Conservation (phyloP, 2,329 filamentous ascomycete genomes). For the Gliomastix tumulicola region DNA sequence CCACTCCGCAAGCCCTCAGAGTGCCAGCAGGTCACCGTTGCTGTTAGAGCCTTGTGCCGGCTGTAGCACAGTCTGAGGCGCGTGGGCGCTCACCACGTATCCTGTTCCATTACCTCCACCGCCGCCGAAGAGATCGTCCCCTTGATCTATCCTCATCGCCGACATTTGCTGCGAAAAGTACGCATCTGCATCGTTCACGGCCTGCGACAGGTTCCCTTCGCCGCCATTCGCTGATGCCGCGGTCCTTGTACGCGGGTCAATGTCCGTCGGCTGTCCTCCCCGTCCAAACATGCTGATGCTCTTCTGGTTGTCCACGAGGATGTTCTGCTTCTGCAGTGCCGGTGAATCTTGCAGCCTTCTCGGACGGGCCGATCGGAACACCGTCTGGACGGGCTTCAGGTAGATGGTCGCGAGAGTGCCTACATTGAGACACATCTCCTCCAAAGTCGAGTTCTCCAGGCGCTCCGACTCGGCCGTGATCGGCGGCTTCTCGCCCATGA, state of each 20-base stretch:
- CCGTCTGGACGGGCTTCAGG: conserved; percentile 93
- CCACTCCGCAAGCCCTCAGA: too few species aligned
- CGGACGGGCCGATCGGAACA: conserved; percentile 84
- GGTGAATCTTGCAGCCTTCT: conserved; percentile 75
- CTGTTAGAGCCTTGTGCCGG: conserved; percentile 55
- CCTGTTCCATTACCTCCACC: conserved; percentile 44
- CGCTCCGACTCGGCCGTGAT: conserved; percentile 96
- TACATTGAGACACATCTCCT: conserved; percentile 96
- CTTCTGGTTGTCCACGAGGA: conserved; percentile 50
- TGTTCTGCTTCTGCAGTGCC: conserved; percentile 68
- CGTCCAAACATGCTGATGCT: conserved; percentile 50
- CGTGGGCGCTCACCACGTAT: conserved; percentile 77
- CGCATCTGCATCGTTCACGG: conserved; percentile 76
- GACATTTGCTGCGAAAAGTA: conserved; percentile 80
- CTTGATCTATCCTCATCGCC: conserved; percentile 58
- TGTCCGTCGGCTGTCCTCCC: conserved; percentile 42
- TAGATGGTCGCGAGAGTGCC: conserved; percentile 96
- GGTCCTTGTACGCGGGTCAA: conserved; percentile 33
- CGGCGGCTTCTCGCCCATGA: conserved; percentile 95
- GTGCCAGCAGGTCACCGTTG: conserved; percentile 65
- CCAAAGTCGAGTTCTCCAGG: conserved; percentile 80
- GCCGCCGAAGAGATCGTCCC: conserved; percentile 52
- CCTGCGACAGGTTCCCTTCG: conserved; percentile 53
- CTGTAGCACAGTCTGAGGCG: conserved; percentile 68
- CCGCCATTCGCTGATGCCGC: conserved; percentile 15